A percentile compares a stretch with the other conserved stretches of the same genome.
Evolutionary conservation across 176 grass and related monocot species (phyloP).

Genomic region (Paspalum notatum): DNA sequence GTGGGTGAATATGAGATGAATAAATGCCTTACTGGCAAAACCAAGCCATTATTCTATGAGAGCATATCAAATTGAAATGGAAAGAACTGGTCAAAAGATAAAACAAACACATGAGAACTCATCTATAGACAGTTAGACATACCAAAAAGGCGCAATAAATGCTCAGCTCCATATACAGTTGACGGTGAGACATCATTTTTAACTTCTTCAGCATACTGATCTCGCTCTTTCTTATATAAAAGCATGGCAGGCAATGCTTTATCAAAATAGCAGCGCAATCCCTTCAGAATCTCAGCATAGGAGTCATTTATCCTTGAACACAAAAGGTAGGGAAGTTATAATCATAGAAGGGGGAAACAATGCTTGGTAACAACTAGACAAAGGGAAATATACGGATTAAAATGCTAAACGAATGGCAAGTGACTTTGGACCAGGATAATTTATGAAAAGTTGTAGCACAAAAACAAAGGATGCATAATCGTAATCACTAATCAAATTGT

Average conservation of each 20-base stretch:
- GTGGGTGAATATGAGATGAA: neutral
- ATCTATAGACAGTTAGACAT: constrained; percentile 46
- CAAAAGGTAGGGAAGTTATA: constrained; percentile 30
- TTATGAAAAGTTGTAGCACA: neutral
- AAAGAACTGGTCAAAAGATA: constrained; percentile 25
- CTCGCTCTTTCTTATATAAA: constrained; percentile 89
- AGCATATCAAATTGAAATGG: constrained; percentile 12
- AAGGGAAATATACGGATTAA: constrained; percentile 25
- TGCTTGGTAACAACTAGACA: constrained; percentile 10
- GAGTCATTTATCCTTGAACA: constrained; percentile 81
- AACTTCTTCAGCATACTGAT: constrained; percentile 78
- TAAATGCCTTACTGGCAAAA: neutral
- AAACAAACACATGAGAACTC: constrained; percentile 14
- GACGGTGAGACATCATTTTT: constrained; percentile 70
- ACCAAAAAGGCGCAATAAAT: constrained; percentile 96
- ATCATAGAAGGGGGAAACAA: constrained; percentile 2
- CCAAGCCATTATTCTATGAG: neutral
- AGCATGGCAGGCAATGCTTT: constrained; percentile 94
- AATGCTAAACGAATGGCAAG: neutral
- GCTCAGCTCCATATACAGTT: constrained; percentile 95
- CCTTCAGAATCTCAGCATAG: constrained; percentile 85
- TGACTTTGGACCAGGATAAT: neutral
- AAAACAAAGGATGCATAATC: constrained; percentile 1
- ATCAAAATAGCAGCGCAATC: constrained; percentile 92
- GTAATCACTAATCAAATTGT: neutral